Base-by-base conservation (phyloP, 2,329 filamentous ascomycete species). In the Byssothecium circinans region DNA sequence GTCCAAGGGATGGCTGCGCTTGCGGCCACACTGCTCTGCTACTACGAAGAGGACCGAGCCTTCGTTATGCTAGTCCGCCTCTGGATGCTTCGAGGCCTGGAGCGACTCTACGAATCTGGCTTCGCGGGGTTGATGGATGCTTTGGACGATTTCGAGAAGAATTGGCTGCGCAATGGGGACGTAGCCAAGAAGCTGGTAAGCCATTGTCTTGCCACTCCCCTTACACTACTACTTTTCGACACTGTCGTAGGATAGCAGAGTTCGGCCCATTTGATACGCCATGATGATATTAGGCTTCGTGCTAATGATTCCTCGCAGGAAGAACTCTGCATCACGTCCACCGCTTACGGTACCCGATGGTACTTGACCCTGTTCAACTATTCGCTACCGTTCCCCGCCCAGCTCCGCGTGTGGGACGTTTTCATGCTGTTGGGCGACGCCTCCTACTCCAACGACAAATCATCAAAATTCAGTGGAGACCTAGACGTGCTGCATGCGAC, bases 301-400 rank as follows among this genome's bases (percentile, higher is more conserved):
- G 17, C 35, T 22, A 32, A 18, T 27, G 22, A 17, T 39, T 30
- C n/a, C 22, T 17, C 49, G 45, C 56, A 90, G 87, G 81, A 80
- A 39, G 87, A 91, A 52, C 80, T 96, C 23, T 80, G 81, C 53
- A 94, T 99, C 58, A 84, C 89, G 34, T 84, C 89, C 15, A 96
- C 91, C 2, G 86, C 91, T n/a, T 99, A 96, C 67, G 94, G 91
- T 25, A 97, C 92, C 3, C 81, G 91, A 43, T 99, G 94, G 94
- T 99, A 99, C 68, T 79, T 99, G 42, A 99, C 94, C 2, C 78
- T 99, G 8, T 99, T 99, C 80, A 97, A 97, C 72, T 87, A 97
- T 64, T 95, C 90, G 14, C 89, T 99, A 42, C 94, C 94, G 0
- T 99, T 97, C 62, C 82, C 89, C 0, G 91, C 92, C 3, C 94